Conservation (phyloP, 441 rosid species). For the Kokia cookei region DNA sequence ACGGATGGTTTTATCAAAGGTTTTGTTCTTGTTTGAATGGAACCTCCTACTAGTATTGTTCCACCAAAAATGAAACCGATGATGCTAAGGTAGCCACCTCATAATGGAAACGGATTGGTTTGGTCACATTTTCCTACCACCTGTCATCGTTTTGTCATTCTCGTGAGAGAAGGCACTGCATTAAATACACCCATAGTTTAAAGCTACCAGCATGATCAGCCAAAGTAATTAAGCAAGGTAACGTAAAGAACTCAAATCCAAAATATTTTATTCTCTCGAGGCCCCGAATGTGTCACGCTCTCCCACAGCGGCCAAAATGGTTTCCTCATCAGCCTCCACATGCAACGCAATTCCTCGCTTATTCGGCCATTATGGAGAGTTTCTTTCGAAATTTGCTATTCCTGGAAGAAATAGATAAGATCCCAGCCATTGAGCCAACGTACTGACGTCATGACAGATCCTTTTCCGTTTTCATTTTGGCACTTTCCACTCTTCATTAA, state of each 20-base stretch:
- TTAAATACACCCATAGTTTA: background rate
- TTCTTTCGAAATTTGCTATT: background rate
- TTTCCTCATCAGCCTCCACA: background rate
- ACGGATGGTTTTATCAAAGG: too few species aligned
- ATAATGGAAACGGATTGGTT: background rate
- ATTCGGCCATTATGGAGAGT: background rate
- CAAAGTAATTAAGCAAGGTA: background rate
- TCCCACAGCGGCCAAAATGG: constrained; percentile 14
- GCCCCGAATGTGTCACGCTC: background rate
- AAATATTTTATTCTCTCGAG: background rate
- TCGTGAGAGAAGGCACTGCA: background rate
- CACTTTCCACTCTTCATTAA: background rate
- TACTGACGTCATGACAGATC: background rate
- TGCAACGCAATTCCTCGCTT: background rate
- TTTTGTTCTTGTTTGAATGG: too few species aligned
- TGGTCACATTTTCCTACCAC: background rate
- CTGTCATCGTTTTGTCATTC: background rate
- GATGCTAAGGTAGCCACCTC: background rate
- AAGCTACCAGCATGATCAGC: background rate
- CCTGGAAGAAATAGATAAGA: background rate
- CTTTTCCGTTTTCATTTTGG: background rate
- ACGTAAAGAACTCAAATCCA: background rate
- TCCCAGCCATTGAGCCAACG: background rate
- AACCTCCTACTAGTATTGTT: too few species aligned
- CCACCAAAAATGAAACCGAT: too few species aligned